Base-by-base conservation (phyloP, 2,329 filamentous ascomycete species). In the Fusarium tuaranense region DNA sequence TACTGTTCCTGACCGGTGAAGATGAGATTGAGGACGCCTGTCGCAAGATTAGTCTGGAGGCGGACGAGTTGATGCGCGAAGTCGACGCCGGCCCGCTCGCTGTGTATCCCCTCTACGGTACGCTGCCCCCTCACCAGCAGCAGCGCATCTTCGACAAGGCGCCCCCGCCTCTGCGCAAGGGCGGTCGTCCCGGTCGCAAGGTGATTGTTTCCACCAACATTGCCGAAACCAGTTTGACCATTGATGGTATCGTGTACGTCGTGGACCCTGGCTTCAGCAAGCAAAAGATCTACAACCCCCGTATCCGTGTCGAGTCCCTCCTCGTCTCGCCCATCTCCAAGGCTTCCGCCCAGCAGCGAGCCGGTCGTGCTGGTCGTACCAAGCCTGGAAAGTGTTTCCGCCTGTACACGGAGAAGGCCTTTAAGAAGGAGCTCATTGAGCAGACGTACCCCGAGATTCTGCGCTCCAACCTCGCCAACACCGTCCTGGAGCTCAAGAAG, bases 251-350 rank as follows among this genome's bases (percentile, higher is more conserved):
- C 74, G 97, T 99, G 39, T 99, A 98, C 80, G 97, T 99, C 38
- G 96, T 99, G n/a, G 97, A 99, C 80, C 96, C 97, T 3, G 97
- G 97, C 39, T 99, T 99, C 87, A 98, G 95, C 86, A 99, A 99
- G 87, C 97, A 99, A 81, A 99, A 98, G 85, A 97, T 98, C 73
- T 99, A 98, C 88, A 98, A 99, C 83, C 96, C 97, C 25, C 92
- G 97, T 71, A 97, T 98, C 78, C 92, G 97, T 83, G 95, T 99
- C 74, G 97, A 99, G 85, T 98, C 97, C 1, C 89, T 99, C 9
- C 88, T 99, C n/a, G 96, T 99, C 7, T 98, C 97, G 4, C 95
- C 97, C 25, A 98, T 99, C 77, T 98, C 95, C 69, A 98, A 98
- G 83, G 97, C 97, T 27, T 98, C 97, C 1, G 97, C 97, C 12